Evolutionary conservation across 495 filamentous ascomycete genomes (phyloP), one percentile per base, ranked within the genome.

Genomic region (Platismatia glauca): DNA sequence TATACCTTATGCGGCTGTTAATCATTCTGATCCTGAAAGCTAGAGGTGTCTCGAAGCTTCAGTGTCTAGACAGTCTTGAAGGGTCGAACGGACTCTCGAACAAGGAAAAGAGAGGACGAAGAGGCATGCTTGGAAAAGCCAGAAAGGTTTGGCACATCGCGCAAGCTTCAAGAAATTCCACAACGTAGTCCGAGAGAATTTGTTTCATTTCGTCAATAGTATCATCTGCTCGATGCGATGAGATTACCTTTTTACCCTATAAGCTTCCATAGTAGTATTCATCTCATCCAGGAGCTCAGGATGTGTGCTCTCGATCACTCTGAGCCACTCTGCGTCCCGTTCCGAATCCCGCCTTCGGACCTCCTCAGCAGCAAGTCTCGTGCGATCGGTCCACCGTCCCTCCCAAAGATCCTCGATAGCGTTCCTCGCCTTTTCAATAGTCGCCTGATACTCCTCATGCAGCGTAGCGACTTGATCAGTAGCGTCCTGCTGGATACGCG

Each of bases 381-480:
- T 59, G 5, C 68, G 63, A 59, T 72, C 67, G 15, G 66, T 69
- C 72, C 71, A 73, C 38, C 71, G 43, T 41, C 57, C 53, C 58
- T 73, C 68, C 72, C 71, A 73, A 0, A 68, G 41, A 39, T 72
- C 68, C 56, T 74, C 72, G n/a, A 74, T 65, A 20, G 66, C 68
- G 57, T 73, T 62, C 20, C 68, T 57, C 31, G 68, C 67, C 56
- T 59, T 69, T 43, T 71, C 70, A 18, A 72, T 57, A 8, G 38
- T 48, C 20, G 20, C 38, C 44, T 60, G 39, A 33, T 60, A 33
- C 38, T 60, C 34, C 53, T 60, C 55, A 8, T 64, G 37, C 31
- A 60, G 35, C 38, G 41, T 50, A 20, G 22, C 41, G 15, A 33
- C 37, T 55, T 62, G 58, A 20, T 59, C 60, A 34, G 37, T 46